Evolutionary conservation across 345 rosid genomes (phyloP).

Genomic region (Moricandia moricandioides): DNA sequence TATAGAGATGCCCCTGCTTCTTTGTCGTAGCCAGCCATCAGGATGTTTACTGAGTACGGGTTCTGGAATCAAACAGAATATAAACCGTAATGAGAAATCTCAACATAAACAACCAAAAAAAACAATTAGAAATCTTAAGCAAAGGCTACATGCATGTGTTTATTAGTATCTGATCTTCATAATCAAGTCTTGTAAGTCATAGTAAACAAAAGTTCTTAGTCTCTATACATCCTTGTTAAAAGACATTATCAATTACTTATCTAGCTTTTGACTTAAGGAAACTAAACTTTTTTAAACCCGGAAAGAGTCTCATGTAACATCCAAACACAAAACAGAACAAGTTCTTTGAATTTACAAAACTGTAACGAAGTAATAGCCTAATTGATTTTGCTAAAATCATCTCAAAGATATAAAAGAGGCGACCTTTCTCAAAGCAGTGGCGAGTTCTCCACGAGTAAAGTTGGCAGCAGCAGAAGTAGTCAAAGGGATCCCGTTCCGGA

Average conservation of each 20-base stretch:
- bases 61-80: conserved; percentile 47
- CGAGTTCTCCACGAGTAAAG: conserved; percentile 92
- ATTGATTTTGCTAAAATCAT: background rate
- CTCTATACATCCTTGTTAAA: background rate
- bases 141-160: background rate
- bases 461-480: conserved; percentile 89
- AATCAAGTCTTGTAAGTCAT: background rate
- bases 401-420: background rate
- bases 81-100: background rate
- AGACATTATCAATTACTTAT: background rate
- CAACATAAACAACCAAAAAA: background rate
- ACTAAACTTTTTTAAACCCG: background rate
- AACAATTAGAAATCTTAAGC: background rate
- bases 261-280: background rate
- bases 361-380: no score
- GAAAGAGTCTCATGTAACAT: background rate
- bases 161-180: background rate
- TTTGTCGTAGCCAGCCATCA: conserved; percentile 91
- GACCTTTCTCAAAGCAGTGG: conserved; percentile 95
- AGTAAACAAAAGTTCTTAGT: background rate
- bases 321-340: background rate
- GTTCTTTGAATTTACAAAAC: background rate
- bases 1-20: conserved; percentile 90
- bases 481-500: conserved; percentile 87
- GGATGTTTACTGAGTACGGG: conserved; percentile 85